These are phyloP conservation scores for Chalaropsis thielavioides DNA, from an alignment of 2,329 filamentous ascomycete species.

Conservation along the genomic window DNA sequence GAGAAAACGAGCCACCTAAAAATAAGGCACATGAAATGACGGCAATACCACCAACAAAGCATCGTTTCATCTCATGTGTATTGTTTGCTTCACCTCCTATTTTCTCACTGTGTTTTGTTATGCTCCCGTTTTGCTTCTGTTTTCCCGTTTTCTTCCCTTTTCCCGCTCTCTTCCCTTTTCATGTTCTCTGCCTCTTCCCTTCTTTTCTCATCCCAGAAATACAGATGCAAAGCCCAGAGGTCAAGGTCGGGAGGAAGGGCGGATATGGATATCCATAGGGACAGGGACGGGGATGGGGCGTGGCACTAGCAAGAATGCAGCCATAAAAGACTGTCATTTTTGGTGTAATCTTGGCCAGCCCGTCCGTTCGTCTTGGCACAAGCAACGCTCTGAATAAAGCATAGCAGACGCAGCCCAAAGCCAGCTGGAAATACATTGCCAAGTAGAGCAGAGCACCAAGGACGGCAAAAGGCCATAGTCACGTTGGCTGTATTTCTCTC, in stretches of 20 bases:
- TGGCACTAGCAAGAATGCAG: not conserved
- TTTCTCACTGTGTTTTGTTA: not conserved
- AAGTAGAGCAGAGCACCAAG: not conserved
- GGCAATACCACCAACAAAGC: not conserved
- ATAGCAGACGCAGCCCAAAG: not conserved
- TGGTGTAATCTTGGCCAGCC: not conserved
- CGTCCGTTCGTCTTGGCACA: slow-evolving; percentile 2
- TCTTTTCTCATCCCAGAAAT: not conserved
- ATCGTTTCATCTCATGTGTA: not conserved
- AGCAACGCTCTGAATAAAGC: not conserved
- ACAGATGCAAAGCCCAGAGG: not conserved
- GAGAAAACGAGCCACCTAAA: not conserved
- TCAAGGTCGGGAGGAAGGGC: not conserved
- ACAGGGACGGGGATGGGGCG: not conserved
- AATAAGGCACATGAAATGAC: not conserved
- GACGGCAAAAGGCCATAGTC: not conserved
- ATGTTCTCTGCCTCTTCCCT: not conserved
- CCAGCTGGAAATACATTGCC: not conserved
- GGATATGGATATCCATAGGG: not conserved
- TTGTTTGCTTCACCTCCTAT: not conserved
- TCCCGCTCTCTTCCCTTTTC: not conserved
- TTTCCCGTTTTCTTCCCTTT: not conserved
- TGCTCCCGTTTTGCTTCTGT: not conserved
- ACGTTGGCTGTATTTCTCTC: no score
- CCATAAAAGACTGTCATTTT: not conserved